Base-by-base conservation (phyloP, 176 grass and related monocot genomes). In the Triticum urartu region DNA sequence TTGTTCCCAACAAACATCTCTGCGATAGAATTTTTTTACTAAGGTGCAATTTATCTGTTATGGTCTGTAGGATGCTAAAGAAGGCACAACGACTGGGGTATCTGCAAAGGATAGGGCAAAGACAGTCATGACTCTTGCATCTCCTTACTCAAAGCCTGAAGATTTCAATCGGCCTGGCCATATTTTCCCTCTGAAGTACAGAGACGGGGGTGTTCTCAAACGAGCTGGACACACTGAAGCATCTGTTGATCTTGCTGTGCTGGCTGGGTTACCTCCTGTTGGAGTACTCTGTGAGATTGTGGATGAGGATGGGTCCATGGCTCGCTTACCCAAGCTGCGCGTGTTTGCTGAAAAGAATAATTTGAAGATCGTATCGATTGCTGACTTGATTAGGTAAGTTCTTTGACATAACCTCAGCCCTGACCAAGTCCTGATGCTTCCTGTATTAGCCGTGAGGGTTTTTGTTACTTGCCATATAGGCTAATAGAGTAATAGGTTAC, bases 301-400 rank as follows among this genome's bases (percentile, higher is more conserved):
- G 33, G 92, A 97, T 93, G 92, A 94, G 12, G 95, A 97, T 81
- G 95, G 95, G 4, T 97, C 95, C 60, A 97, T 94, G 92, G 92
- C 95, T 82, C 90, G 91, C 47, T 81, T 97, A 71, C 95, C 95
- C 13, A 91, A 89, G 77, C 74, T 93, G 11, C 82, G 77, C 11
- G 72, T 89, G 47, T 97, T 97, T 89, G 95, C 95, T 48, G 86
- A 94, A 71, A 97, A 79, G 88, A 90, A 97, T 85, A 92, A 92
- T 82, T 81, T 97, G 59, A 97, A 97, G 81, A 97, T 97, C 77
- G 56, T 97, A 77, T 94, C 95, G 17, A 97, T 97, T 91, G 95
- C 95, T 83, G 95, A 97, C 84, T 89, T 95, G 89, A 91, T 95
- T 83, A 89, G 94, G 94, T 91, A 79, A 88, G 86, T 67, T 12